Evolutionary conservation across 306 rosid genomes (phyloP).

Genomic region (Luffa aegyptiaca): DNA sequence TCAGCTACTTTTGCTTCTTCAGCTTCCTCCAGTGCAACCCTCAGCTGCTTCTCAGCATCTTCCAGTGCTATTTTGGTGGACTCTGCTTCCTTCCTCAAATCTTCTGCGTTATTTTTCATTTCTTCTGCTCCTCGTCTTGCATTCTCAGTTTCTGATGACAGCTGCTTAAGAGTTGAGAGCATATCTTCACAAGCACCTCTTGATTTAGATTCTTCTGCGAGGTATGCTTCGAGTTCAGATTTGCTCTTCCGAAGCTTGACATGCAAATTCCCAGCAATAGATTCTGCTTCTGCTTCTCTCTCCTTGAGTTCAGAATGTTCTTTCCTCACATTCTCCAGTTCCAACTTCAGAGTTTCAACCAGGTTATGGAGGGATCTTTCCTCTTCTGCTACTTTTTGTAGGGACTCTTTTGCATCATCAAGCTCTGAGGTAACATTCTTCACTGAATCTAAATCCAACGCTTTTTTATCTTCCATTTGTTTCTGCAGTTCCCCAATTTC

Average conservation of each 20-base stretch:
- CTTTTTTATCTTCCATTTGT: constrained; percentile 66
- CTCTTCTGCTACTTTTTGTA: constrained; percentile 82
- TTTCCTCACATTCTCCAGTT: constrained; percentile 74
- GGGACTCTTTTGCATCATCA: constrained; percentile 77
- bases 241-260: constrained; percentile 63
- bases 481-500: constrained; percentile 60
- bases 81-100: constrained; percentile 67
- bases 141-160: constrained; percentile 53
- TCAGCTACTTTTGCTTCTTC: constrained; percentile 80
- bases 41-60: constrained; percentile 67
- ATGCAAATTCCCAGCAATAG: constrained; percentile 68
- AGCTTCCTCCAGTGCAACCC: constrained; percentile 63
- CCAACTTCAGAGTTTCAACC: constrained; percentile 68
- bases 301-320: constrained; percentile 76
- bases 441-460: constrained; percentile 59
- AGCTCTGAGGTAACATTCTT: constrained; percentile 68
- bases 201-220: constrained; percentile 62
- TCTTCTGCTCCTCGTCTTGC: constrained; percentile 67
- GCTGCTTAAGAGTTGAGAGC: constrained; percentile 62
- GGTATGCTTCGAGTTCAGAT: constrained; percentile 71
- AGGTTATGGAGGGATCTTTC: constrained; percentile 66
- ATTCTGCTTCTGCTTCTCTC: constrained; percentile 83
- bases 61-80: constrained; percentile 44
- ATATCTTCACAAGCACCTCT: constrained; percentile 73
- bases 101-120: constrained; percentile 57